Conservation (phyloP, 2,329 filamentous ascomycete genomes). For the Septoria petroselini region DNA sequence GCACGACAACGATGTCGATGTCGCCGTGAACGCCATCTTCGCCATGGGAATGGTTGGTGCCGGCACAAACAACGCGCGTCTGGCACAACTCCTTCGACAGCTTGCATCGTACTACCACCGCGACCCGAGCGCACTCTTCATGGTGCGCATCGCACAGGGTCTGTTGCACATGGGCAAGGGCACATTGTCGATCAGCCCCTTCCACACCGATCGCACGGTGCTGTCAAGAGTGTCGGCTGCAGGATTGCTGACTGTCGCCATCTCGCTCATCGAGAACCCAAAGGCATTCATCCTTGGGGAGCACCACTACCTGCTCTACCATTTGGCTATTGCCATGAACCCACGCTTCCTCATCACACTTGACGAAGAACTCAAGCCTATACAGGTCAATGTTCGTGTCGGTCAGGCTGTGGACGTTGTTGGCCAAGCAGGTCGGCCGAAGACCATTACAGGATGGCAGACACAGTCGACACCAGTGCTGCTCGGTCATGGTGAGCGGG, state of each 20-base stretch:
- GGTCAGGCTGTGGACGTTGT: slow-evolving; percentile 98
- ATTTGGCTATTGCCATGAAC: slow-evolving; percentile 93
- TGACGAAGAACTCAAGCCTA: slow-evolving; percentile 87
- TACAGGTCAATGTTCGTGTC: slow-evolving; percentile 93
- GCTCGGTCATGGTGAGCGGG: slow-evolving; percentile 88
- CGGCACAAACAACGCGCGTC: slow-evolving; percentile 94
- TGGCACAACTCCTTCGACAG: slow-evolving; percentile 91
- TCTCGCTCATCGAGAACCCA: slow-evolving; percentile 84
- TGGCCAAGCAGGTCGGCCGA: slow-evolving; percentile 91
- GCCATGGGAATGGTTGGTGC: slow-evolving; percentile 97
- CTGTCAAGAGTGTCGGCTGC: slow-evolving; percentile 87
- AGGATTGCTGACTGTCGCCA: slow-evolving; percentile 81
- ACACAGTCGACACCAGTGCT: slow-evolving; percentile 98
- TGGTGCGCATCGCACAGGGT: slow-evolving; percentile 98
- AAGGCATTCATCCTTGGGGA: slow-evolving; percentile 75
- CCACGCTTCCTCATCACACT: slow-evolving; percentile 94
- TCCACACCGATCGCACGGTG: slow-evolving; percentile 97
- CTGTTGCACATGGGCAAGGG: slow-evolving; percentile 99
- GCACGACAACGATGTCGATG: slow-evolving; percentile 97
- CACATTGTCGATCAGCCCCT: slow-evolving; percentile 92
- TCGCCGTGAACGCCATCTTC: slow-evolving; percentile 97
- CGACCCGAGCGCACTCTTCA: slow-evolving; percentile 93
- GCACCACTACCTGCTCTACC: slow-evolving; percentile 93
- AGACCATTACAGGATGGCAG: slow-evolving; percentile 99
- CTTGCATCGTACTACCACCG: slow-evolving; percentile 97